Base-by-base conservation (phyloP, 2,329 filamentous ascomycete species). In the Calonectria pteridis region DNA sequence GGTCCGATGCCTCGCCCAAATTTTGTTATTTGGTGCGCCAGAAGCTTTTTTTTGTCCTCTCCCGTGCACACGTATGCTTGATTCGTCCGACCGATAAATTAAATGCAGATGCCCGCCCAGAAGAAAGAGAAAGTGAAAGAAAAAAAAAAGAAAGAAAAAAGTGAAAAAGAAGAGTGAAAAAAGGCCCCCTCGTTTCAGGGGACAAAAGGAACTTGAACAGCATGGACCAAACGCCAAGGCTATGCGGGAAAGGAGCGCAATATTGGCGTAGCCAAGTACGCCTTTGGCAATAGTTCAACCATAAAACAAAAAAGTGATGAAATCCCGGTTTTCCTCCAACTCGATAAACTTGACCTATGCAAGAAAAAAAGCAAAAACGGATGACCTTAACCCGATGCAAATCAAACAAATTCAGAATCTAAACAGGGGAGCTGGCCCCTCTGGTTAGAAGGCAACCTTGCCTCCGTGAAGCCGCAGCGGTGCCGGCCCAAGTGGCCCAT, bases 381-480 rank as follows among this genome's bases (percentile, higher is more conserved):
- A n/a, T 49, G 69, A 67, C 35, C 23, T 55, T 72, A 23, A 51
- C 53, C 72, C 72, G 53, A 40, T 63, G 40, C 49, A 71, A 62
- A 74, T 66, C 29, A 66, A 55, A 37, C 26, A 65, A 59, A n/a
- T 51, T 55, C 62, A 50, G 29, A 71, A 77, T 78, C 72, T 72
- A 75, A 77, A 29, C 29, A 68, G 68, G 69, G 55, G 67, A 62
- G 59, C 62, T 64, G 23, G 58, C 62, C 73, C 69, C 68, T 13
- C 49, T 28, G 16, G 55, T 73, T 81, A 86, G 74, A 85, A 83
- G 67, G 83, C 84, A 73, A 83, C 81, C 78, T 83, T 84, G 69
- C 83, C 79, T 43, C 85, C 84, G 49, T 86, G 85, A 31, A 86
- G 77, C 43, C 84, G 82, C 65, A 84, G 76, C 23, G 82, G 82